Conservation (phyloP, 176 grass and related monocot species). For the Urochloa ruziziensis region DNA sequence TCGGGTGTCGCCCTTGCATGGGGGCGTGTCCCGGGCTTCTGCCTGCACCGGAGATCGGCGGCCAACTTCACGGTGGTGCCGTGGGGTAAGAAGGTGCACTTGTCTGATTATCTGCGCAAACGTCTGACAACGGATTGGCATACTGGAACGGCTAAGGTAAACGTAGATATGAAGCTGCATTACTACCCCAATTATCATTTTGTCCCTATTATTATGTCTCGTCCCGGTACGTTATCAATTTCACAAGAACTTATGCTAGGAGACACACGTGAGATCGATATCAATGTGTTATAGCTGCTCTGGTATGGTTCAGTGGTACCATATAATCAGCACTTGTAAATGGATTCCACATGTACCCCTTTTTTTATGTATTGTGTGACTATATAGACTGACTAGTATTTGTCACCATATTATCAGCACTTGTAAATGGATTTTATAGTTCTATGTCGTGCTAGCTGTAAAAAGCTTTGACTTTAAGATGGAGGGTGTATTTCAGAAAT, state of each 20-base stretch:
- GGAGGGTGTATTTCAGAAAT: too few relatives aligned
- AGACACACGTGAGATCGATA: background rate
- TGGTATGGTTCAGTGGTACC: too few relatives aligned
- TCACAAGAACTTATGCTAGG: background rate
- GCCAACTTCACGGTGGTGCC: background rate
- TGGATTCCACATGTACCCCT: too few relatives aligned
- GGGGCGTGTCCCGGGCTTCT: background rate
- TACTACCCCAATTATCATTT: background rate
- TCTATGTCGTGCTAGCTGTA: too few relatives aligned
- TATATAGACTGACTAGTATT: too few relatives aligned
- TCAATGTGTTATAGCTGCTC: background rate
- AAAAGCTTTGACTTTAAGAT: too few relatives aligned
- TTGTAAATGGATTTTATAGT: too few relatives aligned
- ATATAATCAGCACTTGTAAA: too few relatives aligned
- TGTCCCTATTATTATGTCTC: too few relatives aligned
- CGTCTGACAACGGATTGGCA: background rate
- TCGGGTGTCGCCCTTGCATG: background rate
- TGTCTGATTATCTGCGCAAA: background rate
- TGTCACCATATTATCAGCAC: too few relatives aligned
- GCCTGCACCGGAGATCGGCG: background rate
- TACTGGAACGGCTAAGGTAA: background rate
- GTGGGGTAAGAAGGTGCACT: background rate
- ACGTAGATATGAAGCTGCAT: background rate
- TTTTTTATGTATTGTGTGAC: too few relatives aligned
- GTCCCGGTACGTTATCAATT: background rate